Base-by-base conservation (phyloP, 2,329 filamentous ascomycete genomes). In the Ceratocystis ficicola region DNA sequence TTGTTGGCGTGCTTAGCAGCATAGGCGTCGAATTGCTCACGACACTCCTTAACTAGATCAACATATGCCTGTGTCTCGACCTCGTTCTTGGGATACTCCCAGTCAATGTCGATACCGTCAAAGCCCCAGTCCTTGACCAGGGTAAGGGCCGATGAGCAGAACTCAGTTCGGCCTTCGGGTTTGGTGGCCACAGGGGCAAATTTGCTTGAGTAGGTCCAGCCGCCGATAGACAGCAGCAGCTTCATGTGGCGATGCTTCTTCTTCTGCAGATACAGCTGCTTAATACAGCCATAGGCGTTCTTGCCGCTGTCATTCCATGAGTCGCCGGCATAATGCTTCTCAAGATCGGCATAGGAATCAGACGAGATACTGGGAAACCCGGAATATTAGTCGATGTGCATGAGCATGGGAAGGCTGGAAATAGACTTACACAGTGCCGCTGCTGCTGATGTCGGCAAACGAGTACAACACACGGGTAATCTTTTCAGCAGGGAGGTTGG, bases 151-250 rank as follows among this genome's bases (percentile, higher is more conserved):
- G 81, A 84, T 15, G 79, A 74, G 1, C 88, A 89, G 72, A 95
- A 95, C 1, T 69, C 80, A 68, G 77, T 76, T 12, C 89, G 82
- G 6, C 86, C 84, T 5, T 78, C 76, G 0, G 80, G 78, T 0
- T 86, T 86, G 20, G 83, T 83, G 0, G 83, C 84, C 0, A 86
- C 82, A 5, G 77, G 76, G 0, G 83, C 78, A 72, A 93, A 90
- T 70, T 88, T 87, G 64, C 81, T 75, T 2, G 86, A 89, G 73
- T 88, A 90, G 0, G 84, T 88, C 85, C 86, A 94, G 17, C 90
- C 90, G 50, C 90, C 90, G 68, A 95, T 87, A 44, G 86, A 90
- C 7, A 94, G 80, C n/a, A 94, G 76, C 1, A 87, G 80, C 75
- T 95, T 95, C 66, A 95, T 75, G 64, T 88, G 83, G 22, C 89